Base-by-base conservation (phyloP, 345 rosid genomes). In the Cardamine occulta region DNA sequence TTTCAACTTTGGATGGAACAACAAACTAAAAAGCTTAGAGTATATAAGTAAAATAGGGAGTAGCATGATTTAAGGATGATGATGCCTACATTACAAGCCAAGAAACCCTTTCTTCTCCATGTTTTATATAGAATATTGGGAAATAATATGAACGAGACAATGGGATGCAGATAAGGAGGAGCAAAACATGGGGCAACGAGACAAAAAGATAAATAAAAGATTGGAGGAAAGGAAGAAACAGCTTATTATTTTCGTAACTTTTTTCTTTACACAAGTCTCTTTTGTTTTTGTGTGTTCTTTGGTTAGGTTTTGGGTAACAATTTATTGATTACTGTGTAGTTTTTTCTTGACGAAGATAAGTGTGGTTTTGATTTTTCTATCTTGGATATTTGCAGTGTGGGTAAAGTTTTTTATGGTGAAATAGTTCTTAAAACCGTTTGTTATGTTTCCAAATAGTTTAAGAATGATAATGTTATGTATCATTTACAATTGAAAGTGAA, bases 11-110 rank as follows among this genome's bases (percentile, higher is more conserved):
- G 74, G 70, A 77, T n/a, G 51, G 51, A 47, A 47, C 51, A n/a
- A 15, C 54, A 71, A 70, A 26, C 31, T 35, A 66, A 64, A 64
- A 71, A 77, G 47, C 55, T 45, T 29, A 63, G 54, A 52, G 67
- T 66, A 80, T 57, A 58, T 39, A 77, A 77, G 73, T 72, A 49
- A 56, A 65, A 31, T 77, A 77, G 81, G 56, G 68, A 65, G 72
- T 77, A 70, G 80, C 76, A 65, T 72, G 80, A 77, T 77, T 65
- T 77, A 56, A 72, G 80, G 68, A 62, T 45, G 76, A 63, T 70
- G 72, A 70, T 56, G 80, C 66, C 58, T 23, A 45, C 68, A 65
- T 72, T 65, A 71, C 76, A 72, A 72, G 73, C 77, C 67, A 71
- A 72, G 56, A 77, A 51, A 47, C 76, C 45, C 24, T 77, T 77